phyloP scores from a whole-genome alignment of 441 rosid genomes.

The Erodium texanum region DNA sequence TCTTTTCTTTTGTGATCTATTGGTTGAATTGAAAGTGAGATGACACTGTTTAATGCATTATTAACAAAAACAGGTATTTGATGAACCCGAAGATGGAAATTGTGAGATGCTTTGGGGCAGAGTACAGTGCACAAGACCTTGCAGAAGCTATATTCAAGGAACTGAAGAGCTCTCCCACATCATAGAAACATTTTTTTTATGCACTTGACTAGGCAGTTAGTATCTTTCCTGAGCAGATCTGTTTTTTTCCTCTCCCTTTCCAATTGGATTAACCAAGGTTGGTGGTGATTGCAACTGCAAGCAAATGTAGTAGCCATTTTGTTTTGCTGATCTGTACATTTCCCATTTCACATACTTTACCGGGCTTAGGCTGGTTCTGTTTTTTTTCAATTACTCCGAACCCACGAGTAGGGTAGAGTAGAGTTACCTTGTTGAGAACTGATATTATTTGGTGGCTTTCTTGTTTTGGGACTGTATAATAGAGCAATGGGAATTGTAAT shows the following conservation, averaged over 20 bases:
- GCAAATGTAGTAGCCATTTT: no score
- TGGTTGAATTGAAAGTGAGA: background rate
- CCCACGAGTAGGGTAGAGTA: no score
- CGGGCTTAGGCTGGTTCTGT: no score
- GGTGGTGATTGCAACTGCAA: no score
- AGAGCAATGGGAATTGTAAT: background rate
- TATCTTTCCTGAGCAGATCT: background rate
- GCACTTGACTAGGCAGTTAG: background rate
- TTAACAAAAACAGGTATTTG: constrained; percentile 45
- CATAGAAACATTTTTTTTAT: background rate
- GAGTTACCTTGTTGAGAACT: background rate
- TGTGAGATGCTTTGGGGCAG: constrained; percentile 61
- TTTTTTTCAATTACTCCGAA: no score
- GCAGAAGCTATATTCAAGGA: constrained; percentile 48
- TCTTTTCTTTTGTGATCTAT: background rate
- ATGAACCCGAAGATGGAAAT: constrained; percentile 76
- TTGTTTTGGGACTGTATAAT: background rate
- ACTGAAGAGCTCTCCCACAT: constrained; percentile 20
- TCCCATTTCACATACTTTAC: no score
- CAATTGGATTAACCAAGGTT: no score
- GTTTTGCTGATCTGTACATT: no score
- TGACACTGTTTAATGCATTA: no score
- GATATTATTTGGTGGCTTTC: background rate
- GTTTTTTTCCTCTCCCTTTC: background rate
- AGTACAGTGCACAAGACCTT: constrained; percentile 57